Evolutionary conservation across 768 basidiomycete genomes (phyloP).

Genomic region (Boletus reticulatus): DNA sequence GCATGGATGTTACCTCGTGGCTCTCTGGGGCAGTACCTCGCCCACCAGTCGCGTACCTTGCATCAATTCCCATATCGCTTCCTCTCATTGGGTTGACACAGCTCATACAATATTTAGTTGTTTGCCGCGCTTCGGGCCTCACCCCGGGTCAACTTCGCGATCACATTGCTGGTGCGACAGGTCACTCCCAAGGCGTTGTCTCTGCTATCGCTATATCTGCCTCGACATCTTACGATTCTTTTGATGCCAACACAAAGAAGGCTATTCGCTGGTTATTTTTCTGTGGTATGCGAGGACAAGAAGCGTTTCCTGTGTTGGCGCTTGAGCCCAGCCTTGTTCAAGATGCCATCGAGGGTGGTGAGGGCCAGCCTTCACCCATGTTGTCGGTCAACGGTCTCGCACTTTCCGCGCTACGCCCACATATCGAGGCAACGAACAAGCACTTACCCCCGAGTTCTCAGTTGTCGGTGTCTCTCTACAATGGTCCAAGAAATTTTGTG

Average conservation of each 20-base stretch:
- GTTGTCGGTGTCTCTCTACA: slow-evolving; percentile 85
- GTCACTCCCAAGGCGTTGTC: slow-evolving; percentile 96
- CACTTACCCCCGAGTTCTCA: slow-evolving; percentile 78
- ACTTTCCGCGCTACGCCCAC: slow-evolving; percentile 72
- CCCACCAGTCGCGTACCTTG: slow-evolving; percentile 82
- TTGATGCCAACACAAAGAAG: slow-evolving; percentile 73
- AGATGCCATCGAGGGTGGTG: slow-evolving; percentile 88
- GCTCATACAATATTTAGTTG: slow-evolving; percentile 86
- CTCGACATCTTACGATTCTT: slow-evolving; percentile 72
- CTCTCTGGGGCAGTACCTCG: slow-evolving; percentile 66
- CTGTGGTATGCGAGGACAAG: slow-evolving; percentile 89
- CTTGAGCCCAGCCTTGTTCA: slow-evolving; percentile 86
- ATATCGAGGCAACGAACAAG: slow-evolving; percentile 84
- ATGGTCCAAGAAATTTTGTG: slow-evolving; percentile 88
- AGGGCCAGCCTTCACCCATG: slow-evolving; percentile 94
- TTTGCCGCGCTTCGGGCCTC: slow-evolving; percentile 70
- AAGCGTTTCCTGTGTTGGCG: slow-evolving; percentile 89
- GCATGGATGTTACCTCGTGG: slow-evolving; percentile 84
- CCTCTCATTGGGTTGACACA: slow-evolving; percentile 97
- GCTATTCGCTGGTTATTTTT: slow-evolving; percentile 92
- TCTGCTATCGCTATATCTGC: slow-evolving; percentile 89
- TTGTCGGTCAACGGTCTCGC: slow-evolving; percentile 81
- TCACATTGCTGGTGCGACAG: slow-evolving; percentile 82
- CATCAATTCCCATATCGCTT: slow-evolving; percentile 90
- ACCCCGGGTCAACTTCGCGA: slow-evolving; percentile 78